Base-by-base conservation (phyloP, 2,329 filamentous ascomycete genomes). In the Sporothrix variecibatus region DNA sequence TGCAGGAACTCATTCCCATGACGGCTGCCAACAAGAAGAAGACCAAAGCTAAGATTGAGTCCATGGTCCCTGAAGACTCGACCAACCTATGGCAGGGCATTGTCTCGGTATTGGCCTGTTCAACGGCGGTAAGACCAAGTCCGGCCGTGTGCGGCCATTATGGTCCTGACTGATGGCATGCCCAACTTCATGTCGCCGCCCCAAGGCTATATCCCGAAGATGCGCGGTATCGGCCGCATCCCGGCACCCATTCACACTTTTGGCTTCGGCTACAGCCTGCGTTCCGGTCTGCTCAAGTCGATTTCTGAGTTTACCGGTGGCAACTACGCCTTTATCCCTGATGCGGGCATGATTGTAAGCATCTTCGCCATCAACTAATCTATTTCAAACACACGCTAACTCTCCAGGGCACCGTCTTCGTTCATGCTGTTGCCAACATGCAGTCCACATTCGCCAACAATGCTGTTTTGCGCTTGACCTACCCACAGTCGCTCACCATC, bases 51-150 rank as follows among this genome's bases (percentile, higher is more conserved):
- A 84, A 82, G 7, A 85, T 91, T 26, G 80, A 84, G 28, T 72
- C 62, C 0, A 84, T 91, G 79, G 28, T 51, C 0, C 79, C 84
- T 0, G 72, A 80, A 0, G 79, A 79, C 12, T 78, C 79, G 2
- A 91, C 88, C 0, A 90, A 90, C 75, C 80, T 91, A 0, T 91
- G 89, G 89, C 82, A 86, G 7, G 89, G 89, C 1, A 83, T 91
- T 34, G 77, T 81, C 1, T 79, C 84, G n/a, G 87, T 0, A 80
- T 90, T 53, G 80, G 82, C 46, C 78, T 89, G 0, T 88, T 91
- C 73, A 78, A 81, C 0, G 80, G 79, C 0, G 80, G 79, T 0
- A 60, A 72, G 20, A 2, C 49, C 7, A n/a, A 26, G 12, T 23
- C 71, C 1, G 64, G 34, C 9, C 82, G 84, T 1, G 85, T 87